Base-by-base conservation (phyloP, 176 grass and related monocot genomes). In the Hordeum vulgare region DNA sequence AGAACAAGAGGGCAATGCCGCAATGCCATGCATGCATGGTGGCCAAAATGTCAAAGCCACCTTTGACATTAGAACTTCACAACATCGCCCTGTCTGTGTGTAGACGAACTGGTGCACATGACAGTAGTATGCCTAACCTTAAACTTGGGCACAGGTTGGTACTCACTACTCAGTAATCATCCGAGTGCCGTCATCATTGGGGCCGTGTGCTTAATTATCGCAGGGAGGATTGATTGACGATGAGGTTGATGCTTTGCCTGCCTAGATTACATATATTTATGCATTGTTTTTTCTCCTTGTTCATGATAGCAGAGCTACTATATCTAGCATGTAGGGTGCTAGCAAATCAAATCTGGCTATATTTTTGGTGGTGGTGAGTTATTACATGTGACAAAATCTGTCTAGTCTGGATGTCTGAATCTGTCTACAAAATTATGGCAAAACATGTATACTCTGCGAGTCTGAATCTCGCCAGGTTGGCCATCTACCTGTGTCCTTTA, bases 391-490 rank as follows among this genome's bases (percentile, higher is more conserved):
- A 65, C 23, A 71, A 78, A 74, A 74, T 74, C 18, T 73, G 31
- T 74, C 86, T 84, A 71, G 25, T 63, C 75, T 74, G 59, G 68
- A 39, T 88, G 81, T 69, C 79, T 68, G 63, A 69, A 69, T 20
- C 79, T 39, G 25, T 80, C 60, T 66, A 25, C 39, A 41, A 27
- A 14, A 28, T 61, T 76, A 71, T 63, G 62, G 28, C 7, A 41
- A 80, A 83, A 78, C 51, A 41, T 57, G 56, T 66, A 76, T 15
- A 39, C 23, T 82, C 17, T 33, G 9, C 14, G 3, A 29, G 59
- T 47, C 77, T 31, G 77, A 79, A 65, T 53, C 77, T 80, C 7
- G 12, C 18, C 18, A 2, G 27, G 4, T 62, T 2, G 4, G 34
- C 66, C 59, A 45, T 49, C 39, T 49, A 40, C 39, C 26, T 56